phyloP scores from a whole-genome alignment of 2,329 filamentous ascomycete genomes.

The Arthroderma sp. region DNA sequence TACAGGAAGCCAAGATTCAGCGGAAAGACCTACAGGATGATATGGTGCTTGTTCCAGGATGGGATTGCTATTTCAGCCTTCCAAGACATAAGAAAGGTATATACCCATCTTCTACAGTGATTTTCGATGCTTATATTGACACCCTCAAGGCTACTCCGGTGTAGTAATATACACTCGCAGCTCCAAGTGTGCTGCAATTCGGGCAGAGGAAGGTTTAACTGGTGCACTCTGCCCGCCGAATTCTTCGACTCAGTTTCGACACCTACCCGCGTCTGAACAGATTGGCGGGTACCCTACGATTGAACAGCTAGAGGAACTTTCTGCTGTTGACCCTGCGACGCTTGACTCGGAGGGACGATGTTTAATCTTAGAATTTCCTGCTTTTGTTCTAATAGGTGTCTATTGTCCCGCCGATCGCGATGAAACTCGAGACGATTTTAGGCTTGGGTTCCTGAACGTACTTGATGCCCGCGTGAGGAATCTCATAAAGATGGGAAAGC shows the following conservation, averaged over 20 bases:
- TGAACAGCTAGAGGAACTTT: conserved; percentile 50
- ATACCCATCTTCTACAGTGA: background rate
- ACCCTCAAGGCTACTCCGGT: conserved; percentile 70
- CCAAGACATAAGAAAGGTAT: conserved; percentile 85
- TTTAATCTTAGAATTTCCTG: conserved; percentile 82
- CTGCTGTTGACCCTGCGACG: conserved; percentile 52
- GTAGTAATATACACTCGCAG: conserved; percentile 93
- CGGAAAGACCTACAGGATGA: conserved; percentile 84
- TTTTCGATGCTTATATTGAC: background rate
- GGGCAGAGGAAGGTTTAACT: conserved; percentile 86
- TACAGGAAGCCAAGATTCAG: conserved; percentile 96
- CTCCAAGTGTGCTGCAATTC: conserved; percentile 68
- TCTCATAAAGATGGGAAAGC: conserved; percentile 64
- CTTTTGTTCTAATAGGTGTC: conserved; percentile 83
- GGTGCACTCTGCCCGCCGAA: conserved; percentile 65
- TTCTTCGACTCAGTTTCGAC: conserved; percentile 57
- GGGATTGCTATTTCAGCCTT: conserved; percentile 93
- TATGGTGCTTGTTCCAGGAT: conserved; percentile 87
- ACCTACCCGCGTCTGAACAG: conserved; percentile 58
- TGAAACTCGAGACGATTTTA: conserved; percentile 69
- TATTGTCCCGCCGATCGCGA: conserved; percentile 88
- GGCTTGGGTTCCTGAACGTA: conserved; percentile 64
- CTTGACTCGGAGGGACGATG: conserved; percentile 89
- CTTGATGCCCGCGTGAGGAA: conserved; percentile 79
- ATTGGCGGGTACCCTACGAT: conserved; percentile 79